Base-by-base conservation (phyloP, 345 rosid genomes). In the Capsella bursapastoris region DNA sequence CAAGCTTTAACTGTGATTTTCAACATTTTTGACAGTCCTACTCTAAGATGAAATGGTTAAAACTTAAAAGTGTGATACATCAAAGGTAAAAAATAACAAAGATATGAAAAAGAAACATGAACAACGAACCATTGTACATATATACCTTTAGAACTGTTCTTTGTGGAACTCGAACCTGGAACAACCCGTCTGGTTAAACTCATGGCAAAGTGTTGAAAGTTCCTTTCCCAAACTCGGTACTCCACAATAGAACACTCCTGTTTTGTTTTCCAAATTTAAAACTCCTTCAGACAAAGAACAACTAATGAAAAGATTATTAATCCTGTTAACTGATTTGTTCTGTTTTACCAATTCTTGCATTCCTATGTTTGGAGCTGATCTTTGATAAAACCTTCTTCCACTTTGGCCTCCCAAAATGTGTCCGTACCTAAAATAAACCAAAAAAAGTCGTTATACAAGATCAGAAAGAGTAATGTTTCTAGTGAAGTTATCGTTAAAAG, bases 181-280 rank as follows among this genome's bases (percentile, higher is more conserved):
- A 53, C 64, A 4, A 51, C 78, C 81, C 13, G 68, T 78, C 29
- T 73, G 70, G 51, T 78, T 78, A 67, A 72, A 78, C 6, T 52
- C 64, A 18, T 72, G 68, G 72, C 81, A 78, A 37, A 78, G 51
- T 52, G 27, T 66, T 27, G 70, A 45, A 7, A 78, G 73, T 53
- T 78, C 81, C 32, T 78, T 72, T 12, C 78, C 78, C 43, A 78
- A 73, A 37, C 53, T 73, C n/a, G 70, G 38, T 61, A 7, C 70
- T 60, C 81, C 81, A 66, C 81, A 78, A 3, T 78, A 78, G 44
- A 78, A 78, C 64, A 78, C 78, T 67, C 81, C 78, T 78, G 60
- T 14, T 12, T 32, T 35, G 2, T 35, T 35, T 35, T 35, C 1
- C 15, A 58, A 75, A 35, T 34, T 14, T 22, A 22, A 66, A 60